A percentile compares a stretch with the other conserved stretches of the same genome.
Evolutionary conservation across 176 grass and related monocot genomes (phyloP).

Genomic region (Musa troglodytarum): DNA sequence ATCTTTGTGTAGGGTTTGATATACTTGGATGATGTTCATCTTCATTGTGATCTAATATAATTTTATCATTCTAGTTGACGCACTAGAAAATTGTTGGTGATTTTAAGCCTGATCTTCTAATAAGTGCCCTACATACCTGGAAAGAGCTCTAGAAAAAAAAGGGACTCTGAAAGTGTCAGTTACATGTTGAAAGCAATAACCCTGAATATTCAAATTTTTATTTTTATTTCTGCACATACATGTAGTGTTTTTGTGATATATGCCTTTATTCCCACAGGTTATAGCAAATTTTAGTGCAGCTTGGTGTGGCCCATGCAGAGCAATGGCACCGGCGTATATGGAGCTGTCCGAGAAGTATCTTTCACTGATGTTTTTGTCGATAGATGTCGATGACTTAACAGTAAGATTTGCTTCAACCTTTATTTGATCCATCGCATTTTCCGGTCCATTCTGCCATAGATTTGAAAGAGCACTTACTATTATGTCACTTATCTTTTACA

Average conservation of each 20-base stretch:
- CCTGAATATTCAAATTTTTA: not conserved
- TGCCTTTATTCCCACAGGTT: slow-evolving; percentile 28
- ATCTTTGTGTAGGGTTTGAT: not conserved
- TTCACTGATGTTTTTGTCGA: slow-evolving; percentile 65
- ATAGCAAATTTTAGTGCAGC: slow-evolving; percentile 79
- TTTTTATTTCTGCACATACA: not conserved
- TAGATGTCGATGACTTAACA: slow-evolving; percentile 65
- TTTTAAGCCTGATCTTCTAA: not conserved
- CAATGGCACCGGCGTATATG: slow-evolving; percentile 58
- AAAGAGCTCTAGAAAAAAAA: not conserved
- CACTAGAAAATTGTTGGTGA: not conserved
- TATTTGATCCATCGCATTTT: not conserved
- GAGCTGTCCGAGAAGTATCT: slow-evolving; percentile 74
- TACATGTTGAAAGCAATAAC: not conserved
- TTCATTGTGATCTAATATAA: not conserved
- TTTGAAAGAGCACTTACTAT: not conserved
- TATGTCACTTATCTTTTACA: too few relatives aligned
- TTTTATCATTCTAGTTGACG: not conserved
- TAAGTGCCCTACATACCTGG: not conserved
- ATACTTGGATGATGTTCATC: not conserved
- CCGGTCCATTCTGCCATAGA: not conserved
- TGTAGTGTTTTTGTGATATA: not conserved
- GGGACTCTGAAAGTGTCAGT: not conserved
- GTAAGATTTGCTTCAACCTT: slow-evolving; percentile 25
- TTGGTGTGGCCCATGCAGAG: slow-evolving; percentile 69